Conservation (phyloP, 1,284 basidiomycete genomes). For the Hymenochaete sp. region DNA sequence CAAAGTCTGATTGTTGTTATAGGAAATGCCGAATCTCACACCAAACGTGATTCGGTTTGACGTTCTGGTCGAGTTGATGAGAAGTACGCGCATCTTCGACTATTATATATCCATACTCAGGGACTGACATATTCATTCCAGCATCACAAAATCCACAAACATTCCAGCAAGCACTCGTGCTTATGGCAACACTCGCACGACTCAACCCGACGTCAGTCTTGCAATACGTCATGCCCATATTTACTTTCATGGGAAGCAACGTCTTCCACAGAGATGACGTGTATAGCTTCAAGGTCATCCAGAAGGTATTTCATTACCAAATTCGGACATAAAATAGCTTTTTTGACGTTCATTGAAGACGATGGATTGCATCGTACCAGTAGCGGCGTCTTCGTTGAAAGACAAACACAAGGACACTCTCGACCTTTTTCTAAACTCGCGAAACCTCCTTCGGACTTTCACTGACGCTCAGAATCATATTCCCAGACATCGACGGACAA, state of each 20-base stretch:
- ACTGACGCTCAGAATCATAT: conserved; percentile 83
- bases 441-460: conserved; percentile 78
- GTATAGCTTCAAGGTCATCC: conserved; percentile 91
- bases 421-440: conserved; percentile 56
- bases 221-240: conserved; percentile 96
- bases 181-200: conserved; percentile 79
- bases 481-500: conserved; percentile 78
- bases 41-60: conserved; percentile 60
- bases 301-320: conserved; percentile 51
- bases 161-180: conserved; percentile 87
- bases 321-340: conserved; percentile 3
- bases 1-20: not conserved
- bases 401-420: conserved; percentile 42
- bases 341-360: conserved; percentile 44
- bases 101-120: conserved; percentile 5
- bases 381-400: conserved; percentile 76
- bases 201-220: conserved; percentile 86
- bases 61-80: conserved; percentile 79
- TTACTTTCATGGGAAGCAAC: conserved; percentile 98
- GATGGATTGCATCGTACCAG: conserved; percentile 87
- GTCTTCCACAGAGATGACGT: conserved; percentile 95
- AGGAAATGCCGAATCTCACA: conserved; percentile 40
- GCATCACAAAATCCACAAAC: conserved; percentile 90
- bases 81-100: conserved; percentile 42
- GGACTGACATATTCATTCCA: conserved; percentile 25